Percentiles rank a stretch among this genome's conserved stretches.
Evolutionary conservation across 1,284 basidiomycete species (phyloP).

Genomic region (Ceratobasidium sp.): DNA sequence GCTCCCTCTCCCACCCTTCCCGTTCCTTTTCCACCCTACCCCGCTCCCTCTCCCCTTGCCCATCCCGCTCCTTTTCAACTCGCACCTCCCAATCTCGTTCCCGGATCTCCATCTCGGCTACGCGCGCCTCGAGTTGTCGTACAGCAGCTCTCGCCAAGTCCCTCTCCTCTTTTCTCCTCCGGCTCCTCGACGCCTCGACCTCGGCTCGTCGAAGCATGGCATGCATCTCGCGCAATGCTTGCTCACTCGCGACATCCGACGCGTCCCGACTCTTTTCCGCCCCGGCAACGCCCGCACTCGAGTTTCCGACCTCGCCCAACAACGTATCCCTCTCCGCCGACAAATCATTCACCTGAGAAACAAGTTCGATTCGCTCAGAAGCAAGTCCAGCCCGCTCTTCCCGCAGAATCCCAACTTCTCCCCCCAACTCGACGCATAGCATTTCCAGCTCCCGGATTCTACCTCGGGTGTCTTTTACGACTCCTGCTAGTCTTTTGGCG

Average conservation of each 20-base stretch:
- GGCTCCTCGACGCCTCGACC: conserved; percentile 24
- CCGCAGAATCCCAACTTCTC: conserved; percentile 26
- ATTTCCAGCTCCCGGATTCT: conserved; percentile 32
- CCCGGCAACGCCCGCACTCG: conserved; percentile 20
- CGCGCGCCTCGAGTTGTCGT: background rate
- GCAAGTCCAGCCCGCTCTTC: conserved; percentile 1
- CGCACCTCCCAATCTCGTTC: conserved; percentile 38
- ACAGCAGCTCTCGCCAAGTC: conserved; percentile 8
- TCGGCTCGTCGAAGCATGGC: conserved; percentile 11
- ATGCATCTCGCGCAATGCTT: conserved; percentile 32
- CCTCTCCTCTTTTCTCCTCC: conserved; percentile 30
- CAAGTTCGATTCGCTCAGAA: background rate
- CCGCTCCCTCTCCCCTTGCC: conserved; percentile 24
- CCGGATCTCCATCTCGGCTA: conserved; percentile 26
- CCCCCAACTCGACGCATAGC: conserved; percentile 24
- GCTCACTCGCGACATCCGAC: conserved; percentile 6
- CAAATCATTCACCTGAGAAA: background rate
- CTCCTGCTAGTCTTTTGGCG: conserved; percentile 21
- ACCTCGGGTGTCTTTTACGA: conserved; percentile 21
- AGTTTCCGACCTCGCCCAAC: conserved; percentile 29
- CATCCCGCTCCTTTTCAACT: conserved; percentile 40
- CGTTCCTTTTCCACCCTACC: conserved; percentile 20
- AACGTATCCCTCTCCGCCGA: conserved; percentile 21
- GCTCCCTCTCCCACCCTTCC: conserved; percentile 35
- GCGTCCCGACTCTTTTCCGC: background rate